A percentile compares a stretch with the other conserved stretches of the same genome.
Conservation (phyloP, 352 stramenopile genomes). For the Poterioochromonas sp. region DNA sequence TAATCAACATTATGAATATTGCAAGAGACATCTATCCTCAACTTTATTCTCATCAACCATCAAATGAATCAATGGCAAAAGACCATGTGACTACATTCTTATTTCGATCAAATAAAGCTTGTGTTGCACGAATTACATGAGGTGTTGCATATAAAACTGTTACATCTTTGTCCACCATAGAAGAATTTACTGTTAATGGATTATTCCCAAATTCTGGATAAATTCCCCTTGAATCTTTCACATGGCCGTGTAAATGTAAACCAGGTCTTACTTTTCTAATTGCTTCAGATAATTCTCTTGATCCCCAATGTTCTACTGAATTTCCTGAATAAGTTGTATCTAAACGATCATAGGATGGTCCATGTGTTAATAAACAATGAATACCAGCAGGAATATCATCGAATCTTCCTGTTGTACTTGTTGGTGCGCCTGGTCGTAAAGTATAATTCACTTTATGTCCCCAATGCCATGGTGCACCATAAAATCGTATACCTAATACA, state of each 20-base stretch:
- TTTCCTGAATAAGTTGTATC: background rate
- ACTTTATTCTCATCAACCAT: background rate
- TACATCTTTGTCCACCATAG: background rate
- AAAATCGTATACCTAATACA: slow-evolving; percentile 20
- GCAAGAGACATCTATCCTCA: too few species aligned
- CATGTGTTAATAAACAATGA: background rate
- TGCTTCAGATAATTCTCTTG: background rate
- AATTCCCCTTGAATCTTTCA: slow-evolving; percentile 1
- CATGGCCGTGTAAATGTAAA: slow-evolving; percentile 14
- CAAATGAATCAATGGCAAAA: background rate
- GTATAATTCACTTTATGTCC: background rate
- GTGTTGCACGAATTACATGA: background rate
- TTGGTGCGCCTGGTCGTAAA: slow-evolving; percentile 8
- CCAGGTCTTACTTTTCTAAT: background rate
- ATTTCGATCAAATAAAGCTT: background rate
- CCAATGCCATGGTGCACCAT: slow-evolving; percentile 29
- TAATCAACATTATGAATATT: too few species aligned
- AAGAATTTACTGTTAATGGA: slow-evolving; percentile 17
- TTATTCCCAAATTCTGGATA: background rate
- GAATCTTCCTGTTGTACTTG: background rate
- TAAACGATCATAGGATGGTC: background rate
- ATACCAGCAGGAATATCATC: slow-evolving; percentile 18
- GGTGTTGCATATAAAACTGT: background rate
- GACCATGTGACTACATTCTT: slow-evolving; percentile 1
- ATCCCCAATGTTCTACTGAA: background rate